Evolutionary conservation across 2,329 filamentous ascomycete genomes (phyloP).

Genomic region (Cordyceps cicadae): DNA sequence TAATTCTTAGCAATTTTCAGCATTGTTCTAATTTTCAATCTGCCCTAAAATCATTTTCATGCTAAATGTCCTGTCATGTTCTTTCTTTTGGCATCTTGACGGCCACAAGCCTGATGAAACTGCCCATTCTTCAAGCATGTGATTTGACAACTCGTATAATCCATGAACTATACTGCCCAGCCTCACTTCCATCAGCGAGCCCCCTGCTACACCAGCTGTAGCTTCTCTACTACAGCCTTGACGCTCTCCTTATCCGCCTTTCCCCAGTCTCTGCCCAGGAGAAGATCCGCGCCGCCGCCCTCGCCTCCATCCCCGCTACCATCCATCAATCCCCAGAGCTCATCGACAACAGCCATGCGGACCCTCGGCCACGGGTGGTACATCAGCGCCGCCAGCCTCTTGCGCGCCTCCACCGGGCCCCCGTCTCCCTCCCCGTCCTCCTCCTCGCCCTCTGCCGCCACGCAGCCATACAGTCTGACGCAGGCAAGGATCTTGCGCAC

Average conservation of each 20-base stretch:
- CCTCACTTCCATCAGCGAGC: too few species aligned
- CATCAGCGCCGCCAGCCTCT: conserved; percentile 65
- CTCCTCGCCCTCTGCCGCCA: conserved; percentile 35
- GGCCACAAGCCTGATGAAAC: too few species aligned
- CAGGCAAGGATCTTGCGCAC: conserved; percentile 75
- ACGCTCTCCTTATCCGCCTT: conserved; percentile 41
- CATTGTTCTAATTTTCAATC: too few species aligned
- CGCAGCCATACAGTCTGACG: conserved; percentile 66
- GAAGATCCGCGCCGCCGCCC: conserved; percentile 21
- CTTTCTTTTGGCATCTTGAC: too few species aligned
- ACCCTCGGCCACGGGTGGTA: conserved; percentile 77
- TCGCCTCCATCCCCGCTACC: conserved; percentile 17
- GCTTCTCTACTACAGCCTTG: conserved; percentile 32
- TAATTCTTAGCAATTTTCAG: too few species aligned
- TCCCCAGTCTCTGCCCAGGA: conserved; percentile 51
- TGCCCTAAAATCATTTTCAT: too few species aligned
- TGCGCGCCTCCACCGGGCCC: conserved; percentile 46
- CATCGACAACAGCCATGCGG: conserved; percentile 50
- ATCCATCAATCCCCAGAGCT: conserved; percentile 43
- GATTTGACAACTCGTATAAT: too few species aligned
- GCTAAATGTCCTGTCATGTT: too few species aligned
- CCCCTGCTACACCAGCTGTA: conserved; percentile 30
- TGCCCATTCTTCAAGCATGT: too few species aligned
- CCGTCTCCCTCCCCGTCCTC: conserved; percentile 11
- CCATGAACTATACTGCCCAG: too few species aligned